Evolutionary conservation across 108 stramenopile genomes (phyloP).

Genomic region (Nitzschia sp.): DNA sequence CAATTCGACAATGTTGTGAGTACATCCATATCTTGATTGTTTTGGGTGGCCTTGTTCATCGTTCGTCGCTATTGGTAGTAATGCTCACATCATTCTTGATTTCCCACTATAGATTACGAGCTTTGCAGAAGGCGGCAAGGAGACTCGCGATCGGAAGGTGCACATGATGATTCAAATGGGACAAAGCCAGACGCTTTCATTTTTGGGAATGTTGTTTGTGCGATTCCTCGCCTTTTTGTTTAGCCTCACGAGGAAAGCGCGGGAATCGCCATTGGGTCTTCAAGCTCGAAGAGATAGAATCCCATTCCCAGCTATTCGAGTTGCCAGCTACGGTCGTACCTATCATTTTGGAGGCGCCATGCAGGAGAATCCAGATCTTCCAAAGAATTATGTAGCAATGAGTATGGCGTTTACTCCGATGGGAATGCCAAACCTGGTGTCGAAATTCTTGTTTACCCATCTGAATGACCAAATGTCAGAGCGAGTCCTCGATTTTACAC

Average conservation of each 20-base stretch:
- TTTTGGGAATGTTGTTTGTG: constrained; percentile 33
- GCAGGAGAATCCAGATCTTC: constrained; percentile 24
- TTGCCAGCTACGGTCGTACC: constrained; percentile 29
- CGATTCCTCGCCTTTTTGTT: constrained; percentile 29
- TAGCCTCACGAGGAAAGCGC: constrained; percentile 17
- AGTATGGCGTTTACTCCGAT: constrained; percentile 10
- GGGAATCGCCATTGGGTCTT: constrained; percentile 33
- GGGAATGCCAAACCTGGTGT: constrained; percentile 12
- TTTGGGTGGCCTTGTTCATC: not conserved
- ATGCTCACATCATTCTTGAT: constrained; percentile 7
- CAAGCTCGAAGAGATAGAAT: constrained; percentile 31
- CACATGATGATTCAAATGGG: constrained; percentile 58
- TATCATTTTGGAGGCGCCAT: constrained; percentile 62
- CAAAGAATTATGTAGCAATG: constrained; percentile 59
- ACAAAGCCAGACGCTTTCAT: constrained; percentile 28
- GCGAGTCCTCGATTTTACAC: constrained; percentile 44
- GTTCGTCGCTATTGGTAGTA: no score
- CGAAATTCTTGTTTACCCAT: constrained; percentile 10
- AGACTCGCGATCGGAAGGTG: constrained; percentile 47
- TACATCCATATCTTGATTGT: constrained; percentile 4
- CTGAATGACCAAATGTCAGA: constrained; percentile 3
- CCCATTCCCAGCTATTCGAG: constrained; percentile 40
- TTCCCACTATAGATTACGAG: constrained; percentile 35
- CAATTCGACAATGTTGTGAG: constrained; percentile 58
- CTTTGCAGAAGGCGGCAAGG: constrained; percentile 27